Conservation (phyloP, 2,329 filamentous ascomycete species). For the Pseudogymnoascus sp. region DNA sequence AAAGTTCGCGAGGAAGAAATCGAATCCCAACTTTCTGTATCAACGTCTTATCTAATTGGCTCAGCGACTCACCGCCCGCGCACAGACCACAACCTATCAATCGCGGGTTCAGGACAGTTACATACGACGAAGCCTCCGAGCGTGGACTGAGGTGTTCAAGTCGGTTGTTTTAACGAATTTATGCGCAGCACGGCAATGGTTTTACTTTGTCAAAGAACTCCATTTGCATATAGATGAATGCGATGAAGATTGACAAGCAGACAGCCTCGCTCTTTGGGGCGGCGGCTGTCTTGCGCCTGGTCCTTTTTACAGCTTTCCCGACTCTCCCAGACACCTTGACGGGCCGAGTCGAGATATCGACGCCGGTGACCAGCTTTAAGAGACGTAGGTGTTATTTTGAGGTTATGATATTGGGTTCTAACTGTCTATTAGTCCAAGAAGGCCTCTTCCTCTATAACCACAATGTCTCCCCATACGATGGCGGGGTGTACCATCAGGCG, state of each 20-base stretch:
- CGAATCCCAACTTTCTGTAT: slow-evolving; percentile 8
- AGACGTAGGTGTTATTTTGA: slow-evolving; percentile 57
- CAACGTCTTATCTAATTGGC: slow-evolving; percentile 10
- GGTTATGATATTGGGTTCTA: slow-evolving; percentile 6
- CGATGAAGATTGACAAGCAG: slow-evolving; percentile 49
- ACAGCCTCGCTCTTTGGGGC: slow-evolving; percentile 65
- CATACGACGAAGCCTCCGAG: not conserved
- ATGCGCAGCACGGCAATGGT: not conserved
- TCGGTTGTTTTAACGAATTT: not conserved
- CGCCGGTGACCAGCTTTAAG: slow-evolving; percentile 96
- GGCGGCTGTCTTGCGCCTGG: slow-evolving; percentile 70
- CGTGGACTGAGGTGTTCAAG: not conserved
- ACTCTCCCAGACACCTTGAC: slow-evolving; percentile 78
- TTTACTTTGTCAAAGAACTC: not conserved
- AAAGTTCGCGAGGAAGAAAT: slow-evolving; percentile 34
- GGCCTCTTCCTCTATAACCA: slow-evolving; percentile 93
- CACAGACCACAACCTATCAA: not conserved
- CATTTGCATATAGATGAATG: slow-evolving; percentile 13
- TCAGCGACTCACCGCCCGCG: slow-evolving; percentile 10
- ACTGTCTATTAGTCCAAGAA: slow-evolving; percentile 67
- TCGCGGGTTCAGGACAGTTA: slow-evolving; percentile 8
- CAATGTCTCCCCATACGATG: slow-evolving; percentile 95
- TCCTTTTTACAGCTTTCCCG: slow-evolving; percentile 76
- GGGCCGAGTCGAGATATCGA: slow-evolving; percentile 91
- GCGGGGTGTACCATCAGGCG: slow-evolving; percentile 74